Base-by-base conservation (phyloP, 257 asterid species). In the Linderniella brevidens region DNA sequence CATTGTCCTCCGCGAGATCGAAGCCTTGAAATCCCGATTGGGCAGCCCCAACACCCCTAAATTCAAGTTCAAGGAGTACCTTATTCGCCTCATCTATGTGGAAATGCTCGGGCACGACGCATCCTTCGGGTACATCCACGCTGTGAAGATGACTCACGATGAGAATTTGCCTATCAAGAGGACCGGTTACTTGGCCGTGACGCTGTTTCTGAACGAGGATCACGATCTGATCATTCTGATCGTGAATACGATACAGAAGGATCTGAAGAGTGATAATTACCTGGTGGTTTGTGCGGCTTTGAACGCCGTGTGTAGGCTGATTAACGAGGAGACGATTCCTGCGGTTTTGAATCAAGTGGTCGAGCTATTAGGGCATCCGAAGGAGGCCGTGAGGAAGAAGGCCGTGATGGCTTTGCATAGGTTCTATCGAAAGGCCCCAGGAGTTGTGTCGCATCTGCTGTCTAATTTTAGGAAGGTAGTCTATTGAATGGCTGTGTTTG, bases 61-160 rank as follows among this genome's bases (percentile, higher is more conserved):
- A 52, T 72, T 78, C 68, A 85, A 85, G 74, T 78, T 90, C 61
- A 90, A 85, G 59, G 99, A 90, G 72, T 90, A 74, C 58, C 52
- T 90, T 35, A 66, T 90, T 37, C 80, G 96, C 43, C 80, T 85
- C 42, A 71, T 85, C 13, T 85, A 85, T 49, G 85, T 85, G 12
- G 93, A 85, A 67, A 85, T 85, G 99, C 76, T 90, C 17, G 96
- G 94, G 39, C 94, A 85, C 56, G 99, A 90, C 38, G 94, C 99
- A 0, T 85, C 99, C 0, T 90, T 90, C 39, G 99, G 99, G 3
- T 82, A 81, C 58, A 85, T 90, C 57, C 94, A 90, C 60, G 99
- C 99, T 1, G 96, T 90, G 12, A 90, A 90, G 63, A 90, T 85
- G 94, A 90, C 99, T 3, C 99, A 90, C 57, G 93, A 85, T 52